phyloP scores from a whole-genome alignment of 805 yeast species.

The Metschnikowia lunata region DNA sequence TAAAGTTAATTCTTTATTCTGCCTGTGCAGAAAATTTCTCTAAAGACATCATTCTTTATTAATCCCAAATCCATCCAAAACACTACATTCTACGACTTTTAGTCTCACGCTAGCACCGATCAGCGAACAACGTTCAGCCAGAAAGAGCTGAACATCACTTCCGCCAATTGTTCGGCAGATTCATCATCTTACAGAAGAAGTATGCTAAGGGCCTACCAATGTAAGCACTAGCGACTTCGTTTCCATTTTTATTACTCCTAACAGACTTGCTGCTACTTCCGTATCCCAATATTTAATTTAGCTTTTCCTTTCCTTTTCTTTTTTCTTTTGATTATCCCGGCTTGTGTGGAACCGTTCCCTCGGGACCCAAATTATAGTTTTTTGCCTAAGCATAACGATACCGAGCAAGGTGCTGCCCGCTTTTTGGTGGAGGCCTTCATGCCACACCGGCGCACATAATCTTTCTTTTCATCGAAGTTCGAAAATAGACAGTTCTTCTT shows the following conservation, averaged over 20 bases:
- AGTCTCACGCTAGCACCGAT: too few relatives aligned
- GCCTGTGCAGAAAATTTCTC: too few relatives aligned
- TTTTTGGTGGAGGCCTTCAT: conserved; percentile 20
- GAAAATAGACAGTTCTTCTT: conserved; percentile 25
- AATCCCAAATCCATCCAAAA: too few relatives aligned
- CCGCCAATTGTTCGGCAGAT: too few relatives aligned
- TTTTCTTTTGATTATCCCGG: background rate
- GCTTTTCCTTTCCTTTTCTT: background rate
- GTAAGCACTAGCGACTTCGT: too few relatives aligned
- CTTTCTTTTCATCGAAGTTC: conserved; percentile 44
- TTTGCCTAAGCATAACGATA: conserved; percentile 39
- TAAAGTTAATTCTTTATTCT: too few relatives aligned
- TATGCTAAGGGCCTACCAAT: too few relatives aligned
- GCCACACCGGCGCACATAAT: conserved; percentile 39
- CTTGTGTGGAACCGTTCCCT: background rate
- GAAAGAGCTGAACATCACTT: too few relatives aligned
- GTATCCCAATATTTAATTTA: background rate
- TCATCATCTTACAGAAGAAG: too few relatives aligned
- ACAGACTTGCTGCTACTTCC: background rate
- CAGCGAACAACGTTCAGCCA: too few relatives aligned
- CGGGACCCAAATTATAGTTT: conserved; percentile 14
- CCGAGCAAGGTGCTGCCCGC: conserved; percentile 24
- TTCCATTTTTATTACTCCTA: background rate
- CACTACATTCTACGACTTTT: too few relatives aligned
- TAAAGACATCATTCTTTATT: too few relatives aligned